Conservation (phyloP, 2,329 filamentous ascomycete species). For the Diaporthe citri region DNA sequence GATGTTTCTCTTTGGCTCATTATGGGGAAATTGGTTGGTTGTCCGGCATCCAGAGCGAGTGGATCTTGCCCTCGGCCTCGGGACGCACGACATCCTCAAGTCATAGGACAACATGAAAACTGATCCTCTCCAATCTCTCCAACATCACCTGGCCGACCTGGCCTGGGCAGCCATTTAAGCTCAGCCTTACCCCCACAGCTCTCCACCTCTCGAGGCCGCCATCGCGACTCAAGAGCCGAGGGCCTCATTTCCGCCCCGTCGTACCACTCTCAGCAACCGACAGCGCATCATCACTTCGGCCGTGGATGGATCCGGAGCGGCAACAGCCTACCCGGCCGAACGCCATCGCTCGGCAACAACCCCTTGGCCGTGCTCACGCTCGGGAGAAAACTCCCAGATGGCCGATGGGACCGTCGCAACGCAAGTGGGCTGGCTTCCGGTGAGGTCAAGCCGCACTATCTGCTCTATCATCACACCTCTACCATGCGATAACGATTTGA, state of each 20-base stretch:
- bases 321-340: neutral
- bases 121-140: neutral
- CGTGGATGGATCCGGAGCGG: slow-evolving; percentile 3
- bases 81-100: neutral
- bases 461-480: neutral
- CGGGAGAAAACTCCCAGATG: neutral
- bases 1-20: neutral
- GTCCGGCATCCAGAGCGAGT: neutral
- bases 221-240: slow-evolving; percentile 6
- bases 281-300: neutral
- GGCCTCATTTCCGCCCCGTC: neutral
- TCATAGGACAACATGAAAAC: neutral
- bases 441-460: slow-evolving; percentile 8
- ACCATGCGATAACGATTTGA: neutral
- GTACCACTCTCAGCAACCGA: neutral
- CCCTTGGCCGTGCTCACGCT: neutral
- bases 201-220: neutral
- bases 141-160: neutral
- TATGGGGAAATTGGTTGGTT: neutral
- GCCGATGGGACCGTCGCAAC: slow-evolving; percentile 18
- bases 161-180: slow-evolving; percentile 1
- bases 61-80: neutral
- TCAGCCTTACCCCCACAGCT: slow-evolving; percentile 7
- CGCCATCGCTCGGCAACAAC: slow-evolving; percentile 1
- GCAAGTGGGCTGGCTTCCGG: slow-evolving; percentile 17